These are phyloP conservation scores for Leccinellum luteum DNA, from an alignment of 768 basidiomycete species.

Conservation along the genomic window DNA sequence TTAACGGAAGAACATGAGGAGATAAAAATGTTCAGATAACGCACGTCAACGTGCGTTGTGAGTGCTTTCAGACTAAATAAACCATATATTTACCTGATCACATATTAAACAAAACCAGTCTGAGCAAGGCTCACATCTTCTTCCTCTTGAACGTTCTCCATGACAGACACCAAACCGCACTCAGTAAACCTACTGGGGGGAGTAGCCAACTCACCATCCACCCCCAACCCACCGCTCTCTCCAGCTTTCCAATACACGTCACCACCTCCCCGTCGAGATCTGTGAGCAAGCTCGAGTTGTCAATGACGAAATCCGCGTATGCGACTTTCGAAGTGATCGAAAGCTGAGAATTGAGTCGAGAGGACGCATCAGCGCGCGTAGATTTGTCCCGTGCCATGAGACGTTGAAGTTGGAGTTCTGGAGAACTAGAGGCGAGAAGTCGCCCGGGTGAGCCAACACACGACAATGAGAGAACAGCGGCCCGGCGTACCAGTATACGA, in stretches of 20 bases:
- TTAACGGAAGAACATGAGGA: no score
- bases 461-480: slow-evolving; percentile 1
- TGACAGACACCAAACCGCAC: slow-evolving; percentile 39
- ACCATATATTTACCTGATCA: no score
- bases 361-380: slow-evolving; percentile 60
- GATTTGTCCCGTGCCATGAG: slow-evolving; percentile 75
- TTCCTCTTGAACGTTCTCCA: slow-evolving; percentile 33
- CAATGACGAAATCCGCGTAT: slow-evolving; percentile 85
- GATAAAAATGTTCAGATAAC: no score
- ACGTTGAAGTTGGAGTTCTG: slow-evolving; percentile 79
- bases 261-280: slow-evolving; percentile 56
- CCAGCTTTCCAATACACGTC: slow-evolving; percentile 42
- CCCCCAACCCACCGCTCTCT: slow-evolving; percentile 49
- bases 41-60: no score
- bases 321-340: slow-evolving; percentile 73
- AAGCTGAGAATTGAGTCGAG: slow-evolving; percentile 78
- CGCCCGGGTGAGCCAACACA: background rate
- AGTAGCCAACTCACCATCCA: slow-evolving; percentile 65
- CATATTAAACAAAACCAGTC: background rate
- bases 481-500: slow-evolving; percentile 81
- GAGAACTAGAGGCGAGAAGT: slow-evolving; percentile 49
- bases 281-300: slow-evolving; percentile 76
- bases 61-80: no score
- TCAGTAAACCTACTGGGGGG: slow-evolving; percentile 52
- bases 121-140: slow-evolving; percentile 1